A percentile compares a stretch with the other conserved stretches of the same genome.
These are phyloP conservation scores for Cydonia oblonga DNA, from an alignment of 331 rosid genomes.

Conservation along the genomic window DNA sequence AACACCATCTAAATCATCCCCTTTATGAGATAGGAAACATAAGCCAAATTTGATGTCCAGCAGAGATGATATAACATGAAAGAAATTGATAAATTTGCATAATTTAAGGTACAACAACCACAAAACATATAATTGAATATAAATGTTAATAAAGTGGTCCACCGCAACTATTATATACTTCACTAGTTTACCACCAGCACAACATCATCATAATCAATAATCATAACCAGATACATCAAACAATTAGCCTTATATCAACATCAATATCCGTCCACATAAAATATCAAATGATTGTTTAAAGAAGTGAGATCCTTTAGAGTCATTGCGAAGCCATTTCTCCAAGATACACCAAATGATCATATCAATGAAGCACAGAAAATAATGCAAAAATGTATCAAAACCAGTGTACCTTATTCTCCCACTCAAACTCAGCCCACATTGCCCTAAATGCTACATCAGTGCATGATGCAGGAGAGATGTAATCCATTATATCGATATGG, in stretches of 20 bases:
- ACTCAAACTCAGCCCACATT: constrained; percentile 99
- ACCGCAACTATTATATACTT: too few species aligned
- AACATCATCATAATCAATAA: too few species aligned
- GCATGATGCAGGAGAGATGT: constrained; percentile 94
- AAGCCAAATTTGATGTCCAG: not conserved
- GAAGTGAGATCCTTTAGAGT: not conserved
- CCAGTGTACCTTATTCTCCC: constrained; percentile 89
- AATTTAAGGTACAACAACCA: not conserved
- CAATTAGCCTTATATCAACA: too few species aligned
- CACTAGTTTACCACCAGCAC: too few species aligned
- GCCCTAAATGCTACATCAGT: constrained; percentile 89
- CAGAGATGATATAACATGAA: not conserved
- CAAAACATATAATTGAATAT: not conserved
- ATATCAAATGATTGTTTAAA: not conserved
- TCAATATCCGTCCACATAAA: not conserved
- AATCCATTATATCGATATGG: constrained; percentile 99
- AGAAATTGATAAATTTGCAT: not conserved
- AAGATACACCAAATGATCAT: not conserved
- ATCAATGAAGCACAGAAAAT: not conserved
- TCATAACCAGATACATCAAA: too few species aligned
- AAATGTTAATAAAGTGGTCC: too few species aligned
- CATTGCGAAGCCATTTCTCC: not conserved
- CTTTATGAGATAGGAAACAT: too few species aligned
- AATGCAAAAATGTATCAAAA: not conserved
- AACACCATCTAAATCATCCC: not conserved